These are phyloP conservation scores for Cryptococcus sp. DNA, from an alignment of 1,284 basidiomycete genomes.

Conservation along the genomic window DNA sequence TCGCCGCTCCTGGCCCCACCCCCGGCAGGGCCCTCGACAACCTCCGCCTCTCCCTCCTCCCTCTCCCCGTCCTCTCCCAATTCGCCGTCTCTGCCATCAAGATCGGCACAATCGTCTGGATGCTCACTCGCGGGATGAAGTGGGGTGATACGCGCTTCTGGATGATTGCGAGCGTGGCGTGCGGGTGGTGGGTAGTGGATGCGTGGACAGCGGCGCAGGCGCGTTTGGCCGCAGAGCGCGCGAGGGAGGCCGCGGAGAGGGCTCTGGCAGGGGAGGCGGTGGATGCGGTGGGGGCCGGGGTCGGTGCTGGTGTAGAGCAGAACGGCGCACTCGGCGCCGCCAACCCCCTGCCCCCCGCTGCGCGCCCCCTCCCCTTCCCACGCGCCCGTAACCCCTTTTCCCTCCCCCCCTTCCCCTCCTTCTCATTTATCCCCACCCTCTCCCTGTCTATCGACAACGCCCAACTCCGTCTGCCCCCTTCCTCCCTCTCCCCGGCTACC, in stretches of 20 bases:
- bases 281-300: background rate
- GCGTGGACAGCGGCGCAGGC: background rate
- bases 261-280: background rate
- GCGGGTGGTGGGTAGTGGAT: constrained; percentile 38
- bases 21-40: constrained; percentile 3
- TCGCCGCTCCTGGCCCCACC: background rate
- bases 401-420: constrained; percentile 16
- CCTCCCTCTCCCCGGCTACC: background rate
- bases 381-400: background rate
- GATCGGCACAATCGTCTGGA: constrained; percentile 35
- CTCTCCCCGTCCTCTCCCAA: constrained; percentile 23
- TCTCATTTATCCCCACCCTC: constrained; percentile 5
- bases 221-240: background rate
- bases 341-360: background rate
- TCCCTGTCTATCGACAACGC: constrained; percentile 25
- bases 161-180: constrained; percentile 29
- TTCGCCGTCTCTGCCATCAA: constrained; percentile 34
- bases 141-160: constrained; percentile 37
- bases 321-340: background rate
- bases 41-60: constrained; percentile 19
- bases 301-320: background rate
- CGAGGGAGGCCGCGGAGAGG: background rate
- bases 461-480: constrained; percentile 26
- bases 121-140: constrained; percentile 38
- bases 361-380: background rate